A percentile compares a stretch with the other conserved stretches of the same genome.
Evolutionary conservation across 1,139 yeast species (phyloP).

Genomic region (Kodamaea fungicola): DNA sequence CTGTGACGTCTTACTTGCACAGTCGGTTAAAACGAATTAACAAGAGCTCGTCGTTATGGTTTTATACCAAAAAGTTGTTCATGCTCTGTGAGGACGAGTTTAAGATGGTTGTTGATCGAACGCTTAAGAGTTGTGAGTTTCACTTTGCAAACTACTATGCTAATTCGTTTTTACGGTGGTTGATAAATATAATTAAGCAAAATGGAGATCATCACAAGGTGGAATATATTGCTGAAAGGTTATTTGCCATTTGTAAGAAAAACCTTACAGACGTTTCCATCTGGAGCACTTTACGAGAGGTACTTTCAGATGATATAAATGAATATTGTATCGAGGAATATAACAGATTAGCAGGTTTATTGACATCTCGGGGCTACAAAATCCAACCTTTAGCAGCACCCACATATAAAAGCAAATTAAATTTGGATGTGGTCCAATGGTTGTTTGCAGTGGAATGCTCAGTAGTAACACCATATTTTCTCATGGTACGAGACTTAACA

Average conservation of each 20-base stretch:
- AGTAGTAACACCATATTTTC: background rate
- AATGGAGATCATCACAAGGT: slow-evolving; percentile 1
- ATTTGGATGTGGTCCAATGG: background rate
- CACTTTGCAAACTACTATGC: slow-evolving; percentile 46
- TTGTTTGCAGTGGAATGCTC: background rate
- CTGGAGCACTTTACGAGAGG: slow-evolving; percentile 23
- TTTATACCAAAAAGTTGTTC: slow-evolving; percentile 28
- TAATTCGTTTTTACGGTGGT: slow-evolving; percentile 32
- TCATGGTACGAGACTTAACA: too few species aligned
- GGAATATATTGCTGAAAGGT: slow-evolving; percentile 4
- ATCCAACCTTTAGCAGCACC: too few species aligned
- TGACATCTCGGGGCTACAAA: background rate
- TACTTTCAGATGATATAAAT: slow-evolving; percentile 6
- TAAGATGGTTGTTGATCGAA: slow-evolving; percentile 15
- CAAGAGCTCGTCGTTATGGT: slow-evolving; percentile 44
- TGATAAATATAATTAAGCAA: slow-evolving; percentile 13
- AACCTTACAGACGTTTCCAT: slow-evolving; percentile 32
- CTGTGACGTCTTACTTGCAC: slow-evolving; percentile 28
- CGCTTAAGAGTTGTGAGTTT: slow-evolving; percentile 28
- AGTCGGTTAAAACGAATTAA: slow-evolving; percentile 37
- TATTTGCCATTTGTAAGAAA: slow-evolving; percentile 16
- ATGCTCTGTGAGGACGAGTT: slow-evolving; percentile 12
- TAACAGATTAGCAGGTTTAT: slow-evolving; percentile 7
- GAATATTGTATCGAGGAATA: slow-evolving; percentile 18
- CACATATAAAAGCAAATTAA: too few species aligned